phyloP scores from a whole-genome alignment of 2,329 filamentous ascomycete species.

The Neopestalotiopsis sp. region DNA sequence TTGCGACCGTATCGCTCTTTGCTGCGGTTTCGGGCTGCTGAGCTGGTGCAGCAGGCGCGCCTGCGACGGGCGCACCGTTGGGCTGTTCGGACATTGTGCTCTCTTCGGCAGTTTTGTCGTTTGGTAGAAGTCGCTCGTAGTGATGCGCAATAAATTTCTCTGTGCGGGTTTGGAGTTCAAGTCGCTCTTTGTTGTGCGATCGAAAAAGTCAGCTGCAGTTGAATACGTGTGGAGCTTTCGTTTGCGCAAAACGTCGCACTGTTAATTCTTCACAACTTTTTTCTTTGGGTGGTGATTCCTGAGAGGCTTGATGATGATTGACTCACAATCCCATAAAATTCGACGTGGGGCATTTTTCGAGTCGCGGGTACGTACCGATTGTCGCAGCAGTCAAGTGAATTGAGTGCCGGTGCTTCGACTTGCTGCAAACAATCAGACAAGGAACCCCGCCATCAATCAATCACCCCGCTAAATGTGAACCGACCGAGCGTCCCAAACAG shows the following conservation, averaged over 20 bases:
- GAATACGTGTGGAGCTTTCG: neutral
- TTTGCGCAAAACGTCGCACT: neutral
- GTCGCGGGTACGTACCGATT: constrained; percentile 7
- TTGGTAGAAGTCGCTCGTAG: neutral
- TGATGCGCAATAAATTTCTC: neutral
- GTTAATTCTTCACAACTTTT: neutral
- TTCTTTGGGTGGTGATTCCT: neutral
- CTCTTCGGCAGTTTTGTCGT: neutral
- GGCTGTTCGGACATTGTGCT: constrained; percentile 10
- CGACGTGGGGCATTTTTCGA: constrained; percentile 15
- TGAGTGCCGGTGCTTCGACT: neutral
- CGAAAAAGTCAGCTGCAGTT: neutral
- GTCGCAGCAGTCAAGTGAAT: neutral
- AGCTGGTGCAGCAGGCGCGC: constrained; percentile 1
- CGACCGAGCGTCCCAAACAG: neutral
- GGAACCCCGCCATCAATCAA: neutral
- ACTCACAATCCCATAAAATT: constrained; percentile 17
- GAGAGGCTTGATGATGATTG: neutral
- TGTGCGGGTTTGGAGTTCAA: neutral
- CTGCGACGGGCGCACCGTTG: constrained; percentile 15
- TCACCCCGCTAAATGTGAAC: neutral
- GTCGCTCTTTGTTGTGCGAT: neutral
- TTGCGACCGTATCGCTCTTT: neutral
- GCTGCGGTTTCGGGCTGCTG: constrained; percentile 4
- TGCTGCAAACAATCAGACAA: neutral